A percentile compares a stretch with the other conserved stretches of the same genome.
Conservation (phyloP, 164 flowering plant genomes). For the Protea cynaroides region DNA sequence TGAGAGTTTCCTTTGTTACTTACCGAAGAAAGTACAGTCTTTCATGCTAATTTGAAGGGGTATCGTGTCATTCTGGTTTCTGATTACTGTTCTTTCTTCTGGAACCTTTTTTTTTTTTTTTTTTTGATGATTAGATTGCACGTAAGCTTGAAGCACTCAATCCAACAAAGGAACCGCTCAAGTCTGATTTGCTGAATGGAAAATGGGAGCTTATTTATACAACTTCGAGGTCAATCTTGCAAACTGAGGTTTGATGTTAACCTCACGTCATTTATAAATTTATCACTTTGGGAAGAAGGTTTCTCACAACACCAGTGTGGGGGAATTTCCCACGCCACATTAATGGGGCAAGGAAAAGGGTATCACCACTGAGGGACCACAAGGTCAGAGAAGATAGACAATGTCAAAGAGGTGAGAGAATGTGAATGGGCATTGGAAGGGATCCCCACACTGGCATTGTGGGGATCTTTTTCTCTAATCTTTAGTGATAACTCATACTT, state of each 20-base stretch:
- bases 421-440: too few species aligned
- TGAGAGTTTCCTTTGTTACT: too few species aligned
- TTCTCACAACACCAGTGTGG: too few species aligned
- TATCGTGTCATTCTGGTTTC: neutral
- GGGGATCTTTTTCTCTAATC: too few species aligned
- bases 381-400: too few species aligned
- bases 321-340: too few species aligned
- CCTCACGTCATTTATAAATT: constrained; percentile 5
- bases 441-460: too few species aligned
- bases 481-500: too few species aligned
- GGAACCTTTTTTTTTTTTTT: neutral
- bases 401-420: too few species aligned
- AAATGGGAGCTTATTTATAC: constrained; percentile 97
- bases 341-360: too few species aligned
- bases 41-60: neutral
- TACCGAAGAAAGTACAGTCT: neutral
- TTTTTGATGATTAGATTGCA: constrained; percentile 45
- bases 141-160: constrained; percentile 70
- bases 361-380: too few species aligned
- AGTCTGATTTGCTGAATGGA: constrained; percentile 73
- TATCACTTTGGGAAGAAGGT: too few species aligned
- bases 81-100: neutral
- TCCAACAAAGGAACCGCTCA: constrained; percentile 68
- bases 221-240: constrained; percentile 79
- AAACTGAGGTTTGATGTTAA: constrained; percentile 40